Evolutionary conservation across 1,284 basidiomycete genomes (phyloP).

Genomic region (Fistulina hepatica): DNA sequence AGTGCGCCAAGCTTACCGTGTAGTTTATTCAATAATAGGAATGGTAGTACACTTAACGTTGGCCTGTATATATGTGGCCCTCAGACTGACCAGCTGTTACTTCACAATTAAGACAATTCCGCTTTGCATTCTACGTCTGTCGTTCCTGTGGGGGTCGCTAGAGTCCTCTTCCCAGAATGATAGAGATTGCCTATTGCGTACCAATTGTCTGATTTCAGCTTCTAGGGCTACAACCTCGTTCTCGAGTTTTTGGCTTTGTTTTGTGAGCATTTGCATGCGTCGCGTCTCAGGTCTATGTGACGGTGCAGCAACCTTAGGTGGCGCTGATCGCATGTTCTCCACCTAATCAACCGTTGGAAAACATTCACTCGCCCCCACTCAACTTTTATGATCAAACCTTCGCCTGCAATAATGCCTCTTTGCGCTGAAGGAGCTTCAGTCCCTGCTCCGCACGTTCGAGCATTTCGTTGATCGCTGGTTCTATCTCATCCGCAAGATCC

Average conservation of each 20-base stretch:
- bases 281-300: conserved; percentile 55
- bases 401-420: conserved; percentile 43
- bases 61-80: too few relatives aligned
- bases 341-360: conserved; percentile 26
- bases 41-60: too few relatives aligned
- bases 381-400: conserved; percentile 34
- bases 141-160: too few relatives aligned
- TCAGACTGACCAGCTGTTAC: too few relatives aligned
- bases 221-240: conserved; percentile 43
- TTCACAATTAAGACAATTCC: too few relatives aligned
- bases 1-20: too few relatives aligned
- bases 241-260: conserved; percentile 53
- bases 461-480: conserved; percentile 66
- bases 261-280: conserved; percentile 46
- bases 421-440: conserved; percentile 44
- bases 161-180: too few relatives aligned
- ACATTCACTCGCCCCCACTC: neutral
- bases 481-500: conserved; percentile 63
- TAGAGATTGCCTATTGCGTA: too few relatives aligned
- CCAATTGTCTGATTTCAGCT: conserved; percentile 47
- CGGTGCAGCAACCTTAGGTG: conserved; percentile 36
- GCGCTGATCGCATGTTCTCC: conserved; percentile 36
- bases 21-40: too few relatives aligned
- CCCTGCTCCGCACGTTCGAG: conserved; percentile 61
- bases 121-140: too few relatives aligned